phyloP scores from a whole-genome alignment of 495 filamentous ascomycete species.

The Hypoxylon trugodes region DNA sequence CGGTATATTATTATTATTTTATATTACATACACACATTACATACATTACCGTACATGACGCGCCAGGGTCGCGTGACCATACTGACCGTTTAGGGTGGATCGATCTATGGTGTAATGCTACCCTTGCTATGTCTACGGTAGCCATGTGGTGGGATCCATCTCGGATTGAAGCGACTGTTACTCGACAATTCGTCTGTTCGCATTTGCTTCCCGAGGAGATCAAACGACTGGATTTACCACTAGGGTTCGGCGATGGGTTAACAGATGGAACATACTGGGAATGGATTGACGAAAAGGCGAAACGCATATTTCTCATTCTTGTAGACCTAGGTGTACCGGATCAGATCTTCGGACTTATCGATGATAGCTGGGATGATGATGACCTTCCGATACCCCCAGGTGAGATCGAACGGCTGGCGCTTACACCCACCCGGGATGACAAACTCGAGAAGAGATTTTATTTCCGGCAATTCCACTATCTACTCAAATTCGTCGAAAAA shows the following conservation, averaged over 20 bases:
- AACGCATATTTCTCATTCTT: constrained; percentile 82
- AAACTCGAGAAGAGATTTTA: constrained; percentile 78
- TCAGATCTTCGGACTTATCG: constrained; percentile 85
- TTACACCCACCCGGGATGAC: constrained; percentile 68
- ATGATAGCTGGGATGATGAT: constrained; percentile 86
- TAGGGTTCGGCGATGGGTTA: constrained; percentile 86
- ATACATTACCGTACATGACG: constrained; percentile 19
- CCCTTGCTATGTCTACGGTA: constrained; percentile 38
- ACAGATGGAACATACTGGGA: constrained; percentile 93
- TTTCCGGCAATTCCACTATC: constrained; percentile 80
- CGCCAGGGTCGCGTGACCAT: constrained; percentile 20
- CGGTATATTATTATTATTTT: too few relatives aligned
- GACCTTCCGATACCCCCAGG: constrained; percentile 83
- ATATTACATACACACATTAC: too few relatives aligned
- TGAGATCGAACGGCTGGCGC: constrained; percentile 70
- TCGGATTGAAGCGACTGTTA: constrained; percentile 76
- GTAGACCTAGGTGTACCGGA: constrained; percentile 81
- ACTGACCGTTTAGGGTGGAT: constrained; percentile 35
- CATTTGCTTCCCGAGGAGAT: constrained; percentile 72
- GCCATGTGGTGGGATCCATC: constrained; percentile 83
- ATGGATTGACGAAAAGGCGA: constrained; percentile 84
- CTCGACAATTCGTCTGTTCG: constrained; percentile 70
- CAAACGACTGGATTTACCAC: constrained; percentile 69
- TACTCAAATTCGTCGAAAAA: constrained; percentile 73
- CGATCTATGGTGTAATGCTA: constrained; percentile 38